These are phyloP conservation scores for Mycena sp. DNA, from an alignment of 1,284 basidiomycete genomes.

Conservation along the genomic window DNA sequence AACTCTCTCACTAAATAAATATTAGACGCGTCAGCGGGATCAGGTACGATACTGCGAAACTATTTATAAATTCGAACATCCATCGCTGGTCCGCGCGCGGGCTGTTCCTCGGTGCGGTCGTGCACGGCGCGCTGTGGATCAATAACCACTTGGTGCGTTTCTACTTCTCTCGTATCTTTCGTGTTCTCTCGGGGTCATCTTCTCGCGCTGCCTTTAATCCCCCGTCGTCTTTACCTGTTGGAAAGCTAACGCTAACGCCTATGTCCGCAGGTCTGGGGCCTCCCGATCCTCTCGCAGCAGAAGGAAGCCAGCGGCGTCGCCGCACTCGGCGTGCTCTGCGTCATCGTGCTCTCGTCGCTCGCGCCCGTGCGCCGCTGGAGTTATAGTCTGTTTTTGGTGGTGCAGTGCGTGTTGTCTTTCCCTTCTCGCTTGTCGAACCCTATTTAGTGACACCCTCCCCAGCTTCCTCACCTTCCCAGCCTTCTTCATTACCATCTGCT, in stretches of 20 bases:
- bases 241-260: slow-evolving; percentile 34
- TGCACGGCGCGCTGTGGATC: slow-evolving; percentile 70
- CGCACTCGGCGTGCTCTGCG: slow-evolving; percentile 63
- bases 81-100: slow-evolving; percentile 55
- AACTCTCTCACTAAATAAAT: too few species aligned
- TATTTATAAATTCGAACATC: too few species aligned
- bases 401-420: slow-evolving; percentile 60
- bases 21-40: too few species aligned
- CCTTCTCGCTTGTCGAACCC: slow-evolving; percentile 60
- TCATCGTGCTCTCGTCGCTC: slow-evolving; percentile 59
- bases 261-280: slow-evolving; percentile 42
- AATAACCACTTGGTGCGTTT: slow-evolving; percentile 54
- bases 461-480: slow-evolving; percentile 69
- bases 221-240: slow-evolving; percentile 47
- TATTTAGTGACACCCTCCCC: slow-evolving; percentile 57
- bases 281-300: slow-evolving; percentile 65
- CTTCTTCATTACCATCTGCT: slow-evolving; percentile 83
- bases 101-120: slow-evolving; percentile 61
- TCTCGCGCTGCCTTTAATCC: slow-evolving; percentile 66
- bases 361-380: slow-evolving; percentile 54
- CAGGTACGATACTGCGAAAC: too few species aligned
- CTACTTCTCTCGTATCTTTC: slow-evolving; percentile 43
- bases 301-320: slow-evolving; percentile 79
- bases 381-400: slow-evolving; percentile 59
- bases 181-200: not conserved